Evolutionary conservation across 495 filamentous ascomycete species (phyloP).

Genomic region (Tricharina praecox): DNA sequence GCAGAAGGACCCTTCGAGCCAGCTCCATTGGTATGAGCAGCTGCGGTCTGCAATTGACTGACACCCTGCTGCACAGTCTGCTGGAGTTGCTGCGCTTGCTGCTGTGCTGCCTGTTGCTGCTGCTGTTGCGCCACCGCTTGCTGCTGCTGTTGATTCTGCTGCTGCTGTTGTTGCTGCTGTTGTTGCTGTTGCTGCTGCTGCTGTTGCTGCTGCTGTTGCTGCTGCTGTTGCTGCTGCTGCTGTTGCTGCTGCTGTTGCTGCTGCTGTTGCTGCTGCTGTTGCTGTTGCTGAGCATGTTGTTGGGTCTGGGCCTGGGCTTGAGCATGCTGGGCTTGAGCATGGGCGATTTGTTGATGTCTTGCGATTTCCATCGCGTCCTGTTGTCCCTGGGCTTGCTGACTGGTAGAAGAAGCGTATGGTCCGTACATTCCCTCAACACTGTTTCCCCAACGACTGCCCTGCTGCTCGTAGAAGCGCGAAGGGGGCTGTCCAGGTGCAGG

Average conservation of each 20-base stretch:
- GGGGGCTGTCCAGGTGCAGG: conserved; percentile 15
- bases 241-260: too few species aligned
- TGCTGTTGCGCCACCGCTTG: conserved; percentile 23
- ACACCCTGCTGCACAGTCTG: conserved; percentile 55
- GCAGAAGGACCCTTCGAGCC: conserved; percentile 30
- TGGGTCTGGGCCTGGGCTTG: conserved; percentile 27
- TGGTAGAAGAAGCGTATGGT: conserved; percentile 16
- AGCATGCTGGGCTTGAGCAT: conserved; percentile 3
- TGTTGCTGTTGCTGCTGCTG: conserved; percentile 5
- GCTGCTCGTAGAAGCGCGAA: conserved; percentile 28
- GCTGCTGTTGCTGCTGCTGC: too few species aligned
- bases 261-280: too few species aligned
- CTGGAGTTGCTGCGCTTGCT: conserved; percentile 47
- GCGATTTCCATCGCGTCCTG: conserved; percentile 4
- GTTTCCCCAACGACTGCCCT: conserved; percentile 34
- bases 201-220: conserved; percentile 25
- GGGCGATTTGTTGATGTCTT: background rate
- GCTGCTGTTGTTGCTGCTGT: conserved; percentile 3
- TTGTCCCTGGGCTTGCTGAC: conserved; percentile 18
- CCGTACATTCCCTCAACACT: conserved; percentile 24
- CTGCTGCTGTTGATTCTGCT: conserved; percentile 27
- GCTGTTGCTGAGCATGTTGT: too few species aligned
- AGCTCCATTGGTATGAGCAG: conserved; percentile 38
- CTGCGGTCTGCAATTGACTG: conserved; percentile 62
- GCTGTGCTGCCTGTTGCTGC: conserved; percentile 14